phyloP scores from a whole-genome alignment of 805 yeast genomes.

The Wickerhamomyces kurtzmanii region DNA sequence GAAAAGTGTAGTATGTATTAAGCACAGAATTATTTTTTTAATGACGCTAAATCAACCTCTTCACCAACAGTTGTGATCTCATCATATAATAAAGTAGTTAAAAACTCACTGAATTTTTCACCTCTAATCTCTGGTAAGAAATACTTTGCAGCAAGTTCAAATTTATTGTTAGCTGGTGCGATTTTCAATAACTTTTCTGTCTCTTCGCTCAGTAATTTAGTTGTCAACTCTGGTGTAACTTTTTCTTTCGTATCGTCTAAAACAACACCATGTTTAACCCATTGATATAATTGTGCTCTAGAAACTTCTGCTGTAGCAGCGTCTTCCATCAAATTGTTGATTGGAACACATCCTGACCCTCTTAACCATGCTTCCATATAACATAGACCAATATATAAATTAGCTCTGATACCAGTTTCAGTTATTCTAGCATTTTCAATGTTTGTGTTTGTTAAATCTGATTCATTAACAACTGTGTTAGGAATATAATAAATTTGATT shows the following conservation, averaged over 20 bases:
- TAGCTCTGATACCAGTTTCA: constrained; percentile 59
- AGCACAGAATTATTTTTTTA: constrained; percentile 18
- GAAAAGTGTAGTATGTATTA: too few relatives aligned
- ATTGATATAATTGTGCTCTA: constrained; percentile 72
- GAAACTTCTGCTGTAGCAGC: constrained; percentile 89
- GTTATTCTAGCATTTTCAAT: constrained; percentile 59
- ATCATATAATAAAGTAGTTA: constrained; percentile 69
- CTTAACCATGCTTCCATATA: constrained; percentile 84
- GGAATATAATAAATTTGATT: constrained; percentile 57
- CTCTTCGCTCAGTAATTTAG: constrained; percentile 49
- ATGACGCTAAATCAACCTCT: constrained; percentile 19
- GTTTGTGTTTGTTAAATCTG: constrained; percentile 52
- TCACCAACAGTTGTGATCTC: constrained; percentile 44
- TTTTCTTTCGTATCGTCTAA: constrained; percentile 46
- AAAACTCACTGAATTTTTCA: constrained; percentile 64
- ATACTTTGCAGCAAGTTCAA: constrained; percentile 56
- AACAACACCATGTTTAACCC: constrained; percentile 66
- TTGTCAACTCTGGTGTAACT: constrained; percentile 52
- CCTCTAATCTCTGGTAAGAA: constrained; percentile 68
- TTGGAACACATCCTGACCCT: constrained; percentile 80
- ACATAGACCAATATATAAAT: constrained; percentile 65
- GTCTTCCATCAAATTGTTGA: constrained; percentile 80
- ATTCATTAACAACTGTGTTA: constrained; percentile 33
- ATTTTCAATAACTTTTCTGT: constrained; percentile 37
- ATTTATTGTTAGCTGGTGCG: constrained; percentile 57